Evolutionary conservation across 2,329 filamentous ascomycete genomes (phyloP).

Genomic region (Phialemoniopsis sp.): DNA sequence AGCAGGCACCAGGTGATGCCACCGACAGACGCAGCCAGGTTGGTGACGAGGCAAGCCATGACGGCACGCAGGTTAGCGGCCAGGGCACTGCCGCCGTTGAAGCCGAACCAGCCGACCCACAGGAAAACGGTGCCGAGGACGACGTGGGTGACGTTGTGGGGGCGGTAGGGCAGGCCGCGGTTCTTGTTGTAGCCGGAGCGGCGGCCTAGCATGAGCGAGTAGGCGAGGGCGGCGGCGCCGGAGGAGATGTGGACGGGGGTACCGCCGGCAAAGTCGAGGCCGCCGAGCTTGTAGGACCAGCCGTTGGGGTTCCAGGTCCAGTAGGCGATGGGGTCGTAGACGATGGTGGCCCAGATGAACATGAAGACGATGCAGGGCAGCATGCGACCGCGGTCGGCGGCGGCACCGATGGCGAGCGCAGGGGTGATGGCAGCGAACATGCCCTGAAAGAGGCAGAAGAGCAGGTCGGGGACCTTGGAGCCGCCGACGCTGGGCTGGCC

Average conservation of each 20-base stretch:
- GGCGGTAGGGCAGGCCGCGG: conserved; percentile 61
- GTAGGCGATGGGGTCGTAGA: conserved; percentile 71
- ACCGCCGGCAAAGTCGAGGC: conserved; percentile 71
- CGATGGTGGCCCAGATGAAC: conserved; percentile 67
- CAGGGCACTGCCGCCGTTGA: conserved; percentile 84
- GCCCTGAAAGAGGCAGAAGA: conserved; percentile 83
- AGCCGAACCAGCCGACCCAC: conserved; percentile 96
- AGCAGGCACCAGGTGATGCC: conserved; percentile 81
- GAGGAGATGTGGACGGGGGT: conserved; percentile 73
- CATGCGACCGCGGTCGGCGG: conserved; percentile 57
- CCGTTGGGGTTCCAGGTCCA: conserved; percentile 75
- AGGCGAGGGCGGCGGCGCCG: conserved; percentile 67
- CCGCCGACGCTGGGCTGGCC: conserved; percentile 72
- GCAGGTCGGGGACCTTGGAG: conserved; percentile 68
- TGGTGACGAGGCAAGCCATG: conserved; percentile 87
- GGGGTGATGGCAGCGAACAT: conserved; percentile 84
- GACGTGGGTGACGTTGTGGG: conserved; percentile 71
- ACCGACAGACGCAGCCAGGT: conserved; percentile 77
- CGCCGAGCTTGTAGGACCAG: conserved; percentile 65
- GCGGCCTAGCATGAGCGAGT: conserved; percentile 70
- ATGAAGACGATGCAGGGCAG: conserved; percentile 62
- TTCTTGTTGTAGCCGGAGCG: conserved; percentile 58
- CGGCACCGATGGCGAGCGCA: conserved; percentile 55
- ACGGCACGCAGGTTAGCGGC: conserved; percentile 80
- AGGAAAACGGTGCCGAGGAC: conserved; percentile 71